phyloP scores from a whole-genome alignment of 805 yeast species.

The Teunomyces kruisii region DNA sequence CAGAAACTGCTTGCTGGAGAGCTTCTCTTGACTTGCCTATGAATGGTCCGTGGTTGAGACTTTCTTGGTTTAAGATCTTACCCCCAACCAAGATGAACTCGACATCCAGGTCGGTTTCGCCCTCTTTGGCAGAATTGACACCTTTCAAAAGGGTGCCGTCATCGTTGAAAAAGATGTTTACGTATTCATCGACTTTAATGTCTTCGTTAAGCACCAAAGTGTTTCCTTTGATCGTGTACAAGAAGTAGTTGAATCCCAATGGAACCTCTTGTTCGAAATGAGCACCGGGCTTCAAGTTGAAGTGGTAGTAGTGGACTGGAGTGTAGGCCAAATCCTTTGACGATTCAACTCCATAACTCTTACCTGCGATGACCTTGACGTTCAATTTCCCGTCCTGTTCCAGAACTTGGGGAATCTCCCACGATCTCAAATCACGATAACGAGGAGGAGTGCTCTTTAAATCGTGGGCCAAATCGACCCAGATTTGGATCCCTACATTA shows the following conservation, averaged over 20 bases:
- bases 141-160: constrained; percentile 55
- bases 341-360: constrained; percentile 72
- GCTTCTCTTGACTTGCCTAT: constrained; percentile 71
- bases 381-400: constrained; percentile 61
- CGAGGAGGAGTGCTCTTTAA: constrained; percentile 67
- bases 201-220: constrained; percentile 45
- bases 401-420: constrained; percentile 68
- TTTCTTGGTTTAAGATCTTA: constrained; percentile 65
- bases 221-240: constrained; percentile 66
- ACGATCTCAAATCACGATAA: constrained; percentile 70
- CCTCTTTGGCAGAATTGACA: constrained; percentile 37
- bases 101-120: constrained; percentile 38
- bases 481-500: constrained; percentile 71
- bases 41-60: constrained; percentile 89
- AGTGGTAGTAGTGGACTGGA: constrained; percentile 74
- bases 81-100: constrained; percentile 80
- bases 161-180: constrained; percentile 61
- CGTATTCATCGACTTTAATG: constrained; percentile 43
- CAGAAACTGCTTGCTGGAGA: constrained; percentile 67
- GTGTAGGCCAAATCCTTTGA: constrained; percentile 76
- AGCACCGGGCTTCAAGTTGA: constrained; percentile 63
- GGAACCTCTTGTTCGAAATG: constrained; percentile 60
- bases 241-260: constrained; percentile 61
- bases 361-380: constrained; percentile 77
- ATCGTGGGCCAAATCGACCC: constrained; percentile 79